A percentile compares a stretch with the other conserved stretches of the same genome.
Conservation (phyloP, 441 rosid genomes). For the Jatropha multifida region DNA sequence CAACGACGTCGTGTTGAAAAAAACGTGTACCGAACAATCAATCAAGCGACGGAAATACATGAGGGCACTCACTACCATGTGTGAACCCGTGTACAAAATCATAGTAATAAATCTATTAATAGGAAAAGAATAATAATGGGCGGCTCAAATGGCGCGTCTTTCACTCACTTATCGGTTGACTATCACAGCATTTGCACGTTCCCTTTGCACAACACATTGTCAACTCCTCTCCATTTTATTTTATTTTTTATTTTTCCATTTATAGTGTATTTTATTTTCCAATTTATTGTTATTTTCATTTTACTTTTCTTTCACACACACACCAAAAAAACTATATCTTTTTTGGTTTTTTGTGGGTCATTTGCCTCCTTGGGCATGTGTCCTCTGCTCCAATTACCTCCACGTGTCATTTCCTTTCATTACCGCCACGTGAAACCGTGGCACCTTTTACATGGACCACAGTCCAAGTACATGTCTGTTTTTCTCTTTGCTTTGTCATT, state of each 20-base stretch:
- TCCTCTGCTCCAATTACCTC: background rate
- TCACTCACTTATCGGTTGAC: conserved; percentile 25
- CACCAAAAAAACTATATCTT: too few species aligned
- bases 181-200: conserved; percentile 5
- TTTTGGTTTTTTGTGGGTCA: conserved; percentile 16
- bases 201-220: conserved; percentile 26
- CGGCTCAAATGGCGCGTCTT: conserved; percentile 3
- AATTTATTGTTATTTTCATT: background rate
- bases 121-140: background rate
- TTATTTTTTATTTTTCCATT: background rate
- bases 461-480: background rate
- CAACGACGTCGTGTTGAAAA: too few species aligned
- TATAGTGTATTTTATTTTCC: too few species aligned
- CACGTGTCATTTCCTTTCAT: conserved; percentile 2
- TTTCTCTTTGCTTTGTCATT: conserved; percentile 27
- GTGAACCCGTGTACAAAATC: background rate
- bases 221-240: conserved; percentile 25
- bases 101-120: background rate
- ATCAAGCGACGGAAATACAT: background rate
- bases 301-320: background rate
- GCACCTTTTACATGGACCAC: conserved; percentile 1
- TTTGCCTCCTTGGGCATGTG: conserved; percentile 11
- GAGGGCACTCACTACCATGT: background rate
- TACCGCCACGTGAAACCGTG: conserved; percentile 20
- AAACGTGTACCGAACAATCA: background rate